Base-by-base conservation (phyloP, 2,329 filamentous ascomycete genomes). In the Pseudocercospora vitis region DNA sequence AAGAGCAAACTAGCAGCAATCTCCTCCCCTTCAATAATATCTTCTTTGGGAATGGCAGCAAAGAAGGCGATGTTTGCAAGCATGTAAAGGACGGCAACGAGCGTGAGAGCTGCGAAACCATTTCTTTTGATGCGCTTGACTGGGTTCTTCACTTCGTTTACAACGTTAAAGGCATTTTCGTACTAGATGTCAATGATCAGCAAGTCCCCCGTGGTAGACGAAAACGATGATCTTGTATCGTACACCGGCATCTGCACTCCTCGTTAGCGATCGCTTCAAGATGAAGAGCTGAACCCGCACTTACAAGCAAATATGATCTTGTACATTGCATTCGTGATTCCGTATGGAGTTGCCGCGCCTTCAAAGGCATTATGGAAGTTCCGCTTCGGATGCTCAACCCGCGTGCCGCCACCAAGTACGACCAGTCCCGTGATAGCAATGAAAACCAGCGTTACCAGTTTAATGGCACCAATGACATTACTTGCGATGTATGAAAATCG, bases 41-140 rank as follows among this genome's bases (percentile, higher is more conserved):
- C 74, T 4, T 76, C 71, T 53, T 81, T 81, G 1, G 78, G 73
- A 0, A 83, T 57, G 0, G 79, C 80, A 0, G 81, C 73, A 57
- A 85, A 83, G 66, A 83, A 85, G 0, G 82, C 82, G 21, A 86
- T 71, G 51, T 85, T 85, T 56, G 77, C 80, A 1, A 85, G 67
- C 73, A 65, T 84, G 51, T 63, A 85, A 0, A 85, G 68, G 0
- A 78, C 66, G 0, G 79, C 74, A 1, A 84, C 80, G 2, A 63
- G 11, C 1, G 54, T 50, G 1, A 60, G 35, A 23, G 57, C 53
- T 3, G 37, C 51, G 35, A 58, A 5, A 75, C 81, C 67, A 24
- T 58, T 53, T 33, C 58, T 76, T 45, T 78, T 78, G 16, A 85
- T 74, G 0, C 77, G 79, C 26, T 75, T 78, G 24, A 85, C 73